Conservation (phyloP, 116 monocot genomes). For the Zostera marina region DNA sequence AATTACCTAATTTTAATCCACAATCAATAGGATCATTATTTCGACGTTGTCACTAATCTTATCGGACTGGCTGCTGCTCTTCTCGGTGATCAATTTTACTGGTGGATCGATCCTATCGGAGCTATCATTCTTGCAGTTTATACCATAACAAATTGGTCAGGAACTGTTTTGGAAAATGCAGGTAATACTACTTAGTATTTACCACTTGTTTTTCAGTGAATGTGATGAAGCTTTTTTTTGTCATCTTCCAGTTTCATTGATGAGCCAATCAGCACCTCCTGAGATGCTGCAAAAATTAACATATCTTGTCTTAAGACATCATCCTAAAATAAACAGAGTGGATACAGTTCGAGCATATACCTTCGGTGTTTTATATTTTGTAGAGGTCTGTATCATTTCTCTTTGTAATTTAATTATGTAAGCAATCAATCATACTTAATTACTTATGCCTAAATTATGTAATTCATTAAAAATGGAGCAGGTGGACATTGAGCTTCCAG, state of each 20-base stretch:
- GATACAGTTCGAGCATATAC: slow-evolving; percentile 97
- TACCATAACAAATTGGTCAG: slow-evolving; percentile 86
- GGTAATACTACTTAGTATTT: slow-evolving; percentile 17
- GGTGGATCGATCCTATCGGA: slow-evolving; percentile 91
- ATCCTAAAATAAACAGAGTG: slow-evolving; percentile 71
- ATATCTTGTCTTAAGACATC: slow-evolving; percentile 75
- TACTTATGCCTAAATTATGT: neutral
- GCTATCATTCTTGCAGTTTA: slow-evolving; percentile 85
- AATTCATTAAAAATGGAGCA: slow-evolving; percentile 11
- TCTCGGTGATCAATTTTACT: slow-evolving; percentile 79
- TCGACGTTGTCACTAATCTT: slow-evolving; percentile 90
- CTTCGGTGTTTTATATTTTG: slow-evolving; percentile 93
- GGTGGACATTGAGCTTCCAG: slow-evolving; percentile 90
- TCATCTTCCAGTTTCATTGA: slow-evolving; percentile 67
- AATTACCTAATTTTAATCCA: no score
- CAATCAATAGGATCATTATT: slow-evolving; percentile 96
- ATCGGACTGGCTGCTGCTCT: slow-evolving; percentile 78
- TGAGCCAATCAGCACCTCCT: slow-evolving; percentile 86
- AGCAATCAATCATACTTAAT: no score
- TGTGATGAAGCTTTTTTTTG: no score
- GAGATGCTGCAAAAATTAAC: slow-evolving; percentile 92
- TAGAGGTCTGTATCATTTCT: slow-evolving; percentile 43
- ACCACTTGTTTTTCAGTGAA: neutral
- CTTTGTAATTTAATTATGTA: neutral
- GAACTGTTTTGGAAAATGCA: slow-evolving; percentile 94